Conservation (phyloP, 306 rosid species). For the Inga oerstediana region DNA sequence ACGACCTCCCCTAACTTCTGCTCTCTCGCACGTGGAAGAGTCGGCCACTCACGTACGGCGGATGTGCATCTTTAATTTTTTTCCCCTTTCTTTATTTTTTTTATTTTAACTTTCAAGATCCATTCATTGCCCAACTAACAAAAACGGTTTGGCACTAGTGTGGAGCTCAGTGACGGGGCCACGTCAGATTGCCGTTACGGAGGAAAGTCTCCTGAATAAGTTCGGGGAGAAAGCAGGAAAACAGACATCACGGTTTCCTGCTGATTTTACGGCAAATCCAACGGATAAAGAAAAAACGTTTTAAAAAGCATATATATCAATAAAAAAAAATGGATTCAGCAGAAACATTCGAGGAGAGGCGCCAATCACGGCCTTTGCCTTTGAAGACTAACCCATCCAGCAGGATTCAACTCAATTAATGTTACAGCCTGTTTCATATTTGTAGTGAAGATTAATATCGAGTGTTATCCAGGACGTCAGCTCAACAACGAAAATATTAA, state of each 20-base stretch:
- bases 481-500: not conserved
- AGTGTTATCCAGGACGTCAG: not conserved
- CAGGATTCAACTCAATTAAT: constrained; percentile 38
- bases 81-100: not conserved
- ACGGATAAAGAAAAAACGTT: constrained; percentile 31
- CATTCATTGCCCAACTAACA: constrained; percentile 49
- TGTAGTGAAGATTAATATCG: not conserved
- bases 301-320: too few relatives aligned
- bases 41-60: constrained; percentile 45
- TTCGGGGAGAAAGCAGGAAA: constrained; percentile 28
- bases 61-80: constrained; percentile 16
- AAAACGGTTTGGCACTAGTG: constrained; percentile 32
- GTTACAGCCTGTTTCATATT: constrained; percentile 28
- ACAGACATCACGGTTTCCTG: constrained; percentile 47
- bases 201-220: constrained; percentile 21
- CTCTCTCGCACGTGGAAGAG: constrained; percentile 46
- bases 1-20: constrained; percentile 9
- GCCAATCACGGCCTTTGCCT: constrained; percentile 69
- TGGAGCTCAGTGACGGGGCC: constrained; percentile 11
- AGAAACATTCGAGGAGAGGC: constrained; percentile 59
- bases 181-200: constrained; percentile 26
- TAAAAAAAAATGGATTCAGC: constrained; percentile 28
- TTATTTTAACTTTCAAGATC: constrained; percentile 25
- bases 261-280: constrained; percentile 59
- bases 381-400: constrained; percentile 43